Evolutionary conservation across 2,329 filamentous ascomycete genomes (phyloP), one percentile per base, ranked within the genome.

Genomic region (Apiospora pterosperma): DNA sequence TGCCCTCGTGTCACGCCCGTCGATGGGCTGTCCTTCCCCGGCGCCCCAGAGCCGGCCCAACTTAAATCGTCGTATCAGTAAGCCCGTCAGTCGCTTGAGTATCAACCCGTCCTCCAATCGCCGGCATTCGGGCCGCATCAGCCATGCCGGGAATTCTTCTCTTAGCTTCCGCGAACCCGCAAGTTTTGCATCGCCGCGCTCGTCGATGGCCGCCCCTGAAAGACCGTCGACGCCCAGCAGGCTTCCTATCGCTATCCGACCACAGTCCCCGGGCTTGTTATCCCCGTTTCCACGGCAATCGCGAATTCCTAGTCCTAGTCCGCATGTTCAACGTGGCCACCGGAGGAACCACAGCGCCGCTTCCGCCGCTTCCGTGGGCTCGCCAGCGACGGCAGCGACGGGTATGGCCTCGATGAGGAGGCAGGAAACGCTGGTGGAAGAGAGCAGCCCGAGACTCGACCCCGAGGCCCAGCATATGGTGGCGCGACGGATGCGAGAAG

Each of bases 391-490:
- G 34, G 52, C 65, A 6, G 62, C 44, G 25, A 69, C 67, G 19
- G 64, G 73, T 23, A 66, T 25, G 21, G 58, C n/a, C 10, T 71
- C 69, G 16, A 61, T 67, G 10, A 68, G 68, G 23, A 34, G 52
- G 61, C 41, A 60, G 42, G 36, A 36, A 28, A 39, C 48, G 12
- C 19, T 19, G 36, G 42, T 19, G 14, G 44, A 36, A 21, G 52
- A 36, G 58, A 38, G 74, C n/a, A 87, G 83, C 68, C 85, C 85
- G 5, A 78, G 84, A 3, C 76, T 88, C 4, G 79, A 85, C 72
- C 77, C 83, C 23, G 92, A 97, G 72, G 92, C 92, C 7, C 90
- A 90, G 73, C 85, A 86, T 55, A 87, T 94, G 64, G 89, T 92
- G 6, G 88, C 89, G n/a, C 85, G 88, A 73, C 86, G 90, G 69